Evolutionary conservation across 2,329 filamentous ascomycete genomes (phyloP).

Genomic region (Ophiostoma angusticollis): DNA sequence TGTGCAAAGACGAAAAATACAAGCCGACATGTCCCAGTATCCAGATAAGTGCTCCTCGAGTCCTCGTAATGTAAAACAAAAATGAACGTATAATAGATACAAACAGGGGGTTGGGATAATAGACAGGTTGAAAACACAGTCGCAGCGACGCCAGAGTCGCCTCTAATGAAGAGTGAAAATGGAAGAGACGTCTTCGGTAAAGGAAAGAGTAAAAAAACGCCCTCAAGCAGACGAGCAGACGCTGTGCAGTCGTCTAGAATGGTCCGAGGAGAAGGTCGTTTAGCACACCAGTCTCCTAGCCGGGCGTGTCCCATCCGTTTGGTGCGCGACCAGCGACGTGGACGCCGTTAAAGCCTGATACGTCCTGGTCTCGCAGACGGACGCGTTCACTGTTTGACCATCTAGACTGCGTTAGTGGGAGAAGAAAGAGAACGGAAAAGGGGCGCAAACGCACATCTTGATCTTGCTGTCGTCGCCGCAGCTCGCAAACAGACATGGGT

Average conservation of each 20-base stretch:
- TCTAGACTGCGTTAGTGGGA: constrained; percentile 12
- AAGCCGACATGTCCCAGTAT: too few species aligned
- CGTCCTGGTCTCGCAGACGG: constrained; percentile 10
- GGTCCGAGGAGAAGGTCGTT: too few species aligned
- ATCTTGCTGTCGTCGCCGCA: constrained; percentile 80
- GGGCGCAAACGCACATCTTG: constrained; percentile 50
- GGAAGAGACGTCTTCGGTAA: neutral
- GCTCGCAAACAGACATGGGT: constrained; percentile 77
- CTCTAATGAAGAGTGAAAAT: neutral
- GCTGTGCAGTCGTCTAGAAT: too few species aligned
- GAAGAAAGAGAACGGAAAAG: neutral
- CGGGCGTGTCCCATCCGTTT: constrained; percentile 16
- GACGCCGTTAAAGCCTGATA: constrained; percentile 10
- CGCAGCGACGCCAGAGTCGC: neutral
- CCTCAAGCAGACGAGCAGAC: too few species aligned
- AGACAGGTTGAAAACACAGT: neutral
- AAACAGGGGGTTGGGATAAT: too few species aligned
- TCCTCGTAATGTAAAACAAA: neutral
- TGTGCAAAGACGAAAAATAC: too few species aligned
- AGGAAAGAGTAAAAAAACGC: neutral
- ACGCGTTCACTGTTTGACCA: constrained; percentile 27
- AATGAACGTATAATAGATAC: neutral
- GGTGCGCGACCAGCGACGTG: constrained; percentile 13
- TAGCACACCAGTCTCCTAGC: too few species aligned
- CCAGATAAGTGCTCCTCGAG: too few species aligned